A percentile compares a stretch with the other conserved stretches of the same genome.
phyloP scores from a whole-genome alignment of 2,329 filamentous ascomycete species.

The Hypoxylon sp. region DNA sequence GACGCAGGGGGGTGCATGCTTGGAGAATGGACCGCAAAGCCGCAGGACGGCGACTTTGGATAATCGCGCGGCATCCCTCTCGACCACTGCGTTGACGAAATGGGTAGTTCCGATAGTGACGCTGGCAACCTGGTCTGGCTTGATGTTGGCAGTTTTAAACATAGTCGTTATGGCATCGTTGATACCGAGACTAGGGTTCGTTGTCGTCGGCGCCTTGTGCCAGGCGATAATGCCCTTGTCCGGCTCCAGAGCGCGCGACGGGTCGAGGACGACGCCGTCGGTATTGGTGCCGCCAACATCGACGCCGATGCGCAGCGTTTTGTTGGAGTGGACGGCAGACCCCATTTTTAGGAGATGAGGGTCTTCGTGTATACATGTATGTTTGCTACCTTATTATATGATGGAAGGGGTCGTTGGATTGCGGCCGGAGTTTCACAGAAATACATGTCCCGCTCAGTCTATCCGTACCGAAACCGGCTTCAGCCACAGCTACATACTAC shows the following conservation, averaged over 20 bases:
- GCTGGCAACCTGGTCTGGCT: constrained; percentile 60
- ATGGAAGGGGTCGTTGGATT: constrained; percentile 4
- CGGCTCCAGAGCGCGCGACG: constrained; percentile 53
- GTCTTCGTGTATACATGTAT: not conserved
- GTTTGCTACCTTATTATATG: not conserved
- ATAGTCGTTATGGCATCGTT: constrained; percentile 62
- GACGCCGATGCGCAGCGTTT: constrained; percentile 52
- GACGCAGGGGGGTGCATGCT: constrained; percentile 65
- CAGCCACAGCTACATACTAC: constrained; percentile 14
- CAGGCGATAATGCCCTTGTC: constrained; percentile 64
- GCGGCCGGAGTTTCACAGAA: constrained; percentile 24
- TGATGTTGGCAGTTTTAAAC: constrained; percentile 53
- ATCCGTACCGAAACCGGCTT: constrained; percentile 33
- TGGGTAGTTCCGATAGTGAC: constrained; percentile 71
- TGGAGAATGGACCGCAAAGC: constrained; percentile 68
- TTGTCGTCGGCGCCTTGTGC: constrained; percentile 66
- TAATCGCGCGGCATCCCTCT: constrained; percentile 65
- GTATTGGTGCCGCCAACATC: constrained; percentile 65
- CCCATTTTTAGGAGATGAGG: constrained; percentile 31
- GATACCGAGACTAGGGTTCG: constrained; percentile 64
- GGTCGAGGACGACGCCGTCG: constrained; percentile 67
- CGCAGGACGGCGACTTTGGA: constrained; percentile 68
- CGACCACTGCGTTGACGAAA: constrained; percentile 72
- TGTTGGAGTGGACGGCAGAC: constrained; percentile 25
- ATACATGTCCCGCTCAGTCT: constrained; percentile 14